A percentile compares a stretch with the other conserved stretches of the same genome.
phyloP scores from a whole-genome alignment of 2,329 filamentous ascomycete genomes.

The Hymenoscyphus fructigenus region DNA sequence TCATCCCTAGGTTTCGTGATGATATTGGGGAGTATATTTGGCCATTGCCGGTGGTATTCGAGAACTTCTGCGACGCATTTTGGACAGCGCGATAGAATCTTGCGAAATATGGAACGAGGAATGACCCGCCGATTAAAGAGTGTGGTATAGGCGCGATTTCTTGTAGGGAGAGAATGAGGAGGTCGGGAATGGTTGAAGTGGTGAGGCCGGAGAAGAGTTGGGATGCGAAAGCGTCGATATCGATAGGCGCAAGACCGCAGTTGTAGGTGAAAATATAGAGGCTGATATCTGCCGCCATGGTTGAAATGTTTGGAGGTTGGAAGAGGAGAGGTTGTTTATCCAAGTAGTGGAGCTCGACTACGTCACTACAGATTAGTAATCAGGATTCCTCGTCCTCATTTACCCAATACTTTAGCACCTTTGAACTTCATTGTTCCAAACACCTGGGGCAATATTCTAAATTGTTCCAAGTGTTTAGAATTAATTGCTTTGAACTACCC shows the following conservation, averaged over 20 bases:
- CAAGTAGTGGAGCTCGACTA: too few relatives aligned
- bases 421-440: too few relatives aligned
- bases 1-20: slow-evolving; percentile 81
- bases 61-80: slow-evolving; percentile 53
- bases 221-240: slow-evolving; percentile 67
- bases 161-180: slow-evolving; percentile 72
- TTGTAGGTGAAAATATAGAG: slow-evolving; percentile 88
- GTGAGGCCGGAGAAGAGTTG: slow-evolving; percentile 65
- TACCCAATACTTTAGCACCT: too few relatives aligned
- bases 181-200: slow-evolving; percentile 57
- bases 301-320: not conserved
- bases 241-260: slow-evolving; percentile 71
- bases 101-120: slow-evolving; percentile 73
- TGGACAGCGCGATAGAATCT: slow-evolving; percentile 71
- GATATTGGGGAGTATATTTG: slow-evolving; percentile 68
- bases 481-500: too few relatives aligned
- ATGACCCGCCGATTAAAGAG: slow-evolving; percentile 81
- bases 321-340: too few relatives aligned
- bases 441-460: too few relatives aligned
- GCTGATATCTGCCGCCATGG: slow-evolving; percentile 46
- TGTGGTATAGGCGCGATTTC: slow-evolving; percentile 84
- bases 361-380: too few relatives aligned
- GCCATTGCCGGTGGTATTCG: slow-evolving; percentile 32
- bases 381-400: too few relatives aligned
- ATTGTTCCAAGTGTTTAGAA: too few relatives aligned